phyloP scores from a whole-genome alignment of 768 basidiomycete species.

The Boletus pseudopeckii region DNA sequence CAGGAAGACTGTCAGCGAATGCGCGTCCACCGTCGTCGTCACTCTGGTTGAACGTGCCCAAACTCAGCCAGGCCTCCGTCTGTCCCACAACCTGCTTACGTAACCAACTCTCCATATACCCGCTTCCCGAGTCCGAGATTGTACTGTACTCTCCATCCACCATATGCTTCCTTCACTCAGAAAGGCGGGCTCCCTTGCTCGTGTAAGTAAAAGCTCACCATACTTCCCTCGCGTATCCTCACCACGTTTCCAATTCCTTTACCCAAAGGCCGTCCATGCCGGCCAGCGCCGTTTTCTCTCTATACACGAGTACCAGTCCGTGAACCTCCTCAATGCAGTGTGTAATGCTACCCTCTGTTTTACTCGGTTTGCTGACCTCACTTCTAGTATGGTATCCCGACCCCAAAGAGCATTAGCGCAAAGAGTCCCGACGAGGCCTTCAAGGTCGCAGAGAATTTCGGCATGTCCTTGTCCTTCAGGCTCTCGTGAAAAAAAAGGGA shows the following conservation, averaged over 20 bases:
- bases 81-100: conserved; percentile 40
- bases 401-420: conserved; percentile 87
- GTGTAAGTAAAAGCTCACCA: conserved; percentile 39
- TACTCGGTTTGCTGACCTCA: neutral
- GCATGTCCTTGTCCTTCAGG: conserved; percentile 38
- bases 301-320: conserved; percentile 98
- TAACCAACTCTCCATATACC: conserved; percentile 3
- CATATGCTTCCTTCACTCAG: conserved; percentile 65
- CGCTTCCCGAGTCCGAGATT: conserved; percentile 10
- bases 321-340: conserved; percentile 91
- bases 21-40: conserved; percentile 74
- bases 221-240: neutral
- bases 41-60: conserved; percentile 46
- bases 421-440: conserved; percentile 87
- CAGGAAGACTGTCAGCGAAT: conserved; percentile 45
- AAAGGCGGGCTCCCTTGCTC: conserved; percentile 62
- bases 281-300: conserved; percentile 90
- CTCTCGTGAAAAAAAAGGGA: neutral
- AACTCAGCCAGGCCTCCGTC: conserved; percentile 1
- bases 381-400: conserved; percentile 87
- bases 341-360: conserved; percentile 17
- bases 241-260: neutral
- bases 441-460: conserved; percentile 85
- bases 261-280: conserved; percentile 57
- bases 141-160: conserved; percentile 23